Evolutionary conservation across 441 rosid genomes (phyloP), one percentile per base, ranked within the genome.

Genomic region (Euphorbia corollata): DNA sequence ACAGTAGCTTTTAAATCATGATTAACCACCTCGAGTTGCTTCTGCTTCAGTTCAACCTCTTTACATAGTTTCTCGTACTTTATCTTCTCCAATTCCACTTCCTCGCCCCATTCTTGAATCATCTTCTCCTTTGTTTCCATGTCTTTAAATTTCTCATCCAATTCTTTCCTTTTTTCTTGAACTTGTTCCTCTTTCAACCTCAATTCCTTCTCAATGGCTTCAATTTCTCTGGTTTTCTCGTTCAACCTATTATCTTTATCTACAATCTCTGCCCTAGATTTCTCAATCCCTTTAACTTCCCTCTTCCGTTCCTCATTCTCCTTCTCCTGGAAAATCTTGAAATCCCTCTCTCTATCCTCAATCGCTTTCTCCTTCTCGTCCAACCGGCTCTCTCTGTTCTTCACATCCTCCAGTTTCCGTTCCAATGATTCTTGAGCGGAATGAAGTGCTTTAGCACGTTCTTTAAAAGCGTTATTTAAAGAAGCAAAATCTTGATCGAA

Each of bases 401-500:
- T 39, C 27, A 50, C 19, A 9, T 53, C 67, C 23, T 19, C 43
- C n/a, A 59, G 11, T 2, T 38, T 43, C 15, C 2, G 62, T 45
- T 57, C 18, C 0, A 18, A 8, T 10, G 67, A 65, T 0, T 72
- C 57, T 0, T 36, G 51, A 6, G 23, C 0, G 1, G 15, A 30
- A 22, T 9, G 39, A 1, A 67, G 59, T 10, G 66, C 64, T 10
- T 57, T 34, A 11, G 36, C 59, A 34, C 76, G 67, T 1, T 61
- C 48, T 36, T 64, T 59, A 24, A 76, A 54, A 19, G 64, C 45
- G 43, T 3, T 20, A 9, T 43, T 39, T 24, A 59, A 34, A 20
- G 72, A 57, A 2, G 8, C 58, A 3, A 45, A 70, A 20, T 70
- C 63, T 18, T 22, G 48, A 48, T 68, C 80, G 3, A 79, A 32